A percentile compares a stretch with the other conserved stretches of the same genome.
Evolutionary conservation across 148 eudicot genomes (phyloP).

Genomic region (Rhododendron vialii): DNA sequence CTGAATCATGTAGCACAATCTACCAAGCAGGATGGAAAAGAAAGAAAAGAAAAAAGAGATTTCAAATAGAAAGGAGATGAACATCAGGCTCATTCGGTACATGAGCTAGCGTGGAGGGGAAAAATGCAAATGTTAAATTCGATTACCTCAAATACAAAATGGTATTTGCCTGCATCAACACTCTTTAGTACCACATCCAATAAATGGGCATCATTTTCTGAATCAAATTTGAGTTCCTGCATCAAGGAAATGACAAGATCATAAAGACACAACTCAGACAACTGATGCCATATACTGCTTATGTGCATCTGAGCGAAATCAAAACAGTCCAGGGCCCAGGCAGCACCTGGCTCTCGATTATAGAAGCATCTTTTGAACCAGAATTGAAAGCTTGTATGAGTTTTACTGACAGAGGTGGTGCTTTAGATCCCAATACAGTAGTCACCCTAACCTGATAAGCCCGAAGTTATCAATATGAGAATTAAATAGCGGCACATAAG

Average conservation of each 20-base stretch:
- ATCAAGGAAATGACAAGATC: constrained; percentile 12
- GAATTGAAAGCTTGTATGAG: constrained; percentile 58
- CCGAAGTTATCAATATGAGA: background rate
- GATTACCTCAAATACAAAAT: constrained; percentile 72
- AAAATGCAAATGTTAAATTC: too few species aligned
- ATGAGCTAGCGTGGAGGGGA: background rate
- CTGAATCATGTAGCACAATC: constrained; percentile 67
- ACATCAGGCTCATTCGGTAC: background rate
- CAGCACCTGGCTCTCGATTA: constrained; percentile 68
- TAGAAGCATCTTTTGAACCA: constrained; percentile 65
- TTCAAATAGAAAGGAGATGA: background rate
- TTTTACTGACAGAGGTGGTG: constrained; percentile 73
- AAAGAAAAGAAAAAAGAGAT: background rate
- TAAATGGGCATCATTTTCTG: constrained; percentile 48
- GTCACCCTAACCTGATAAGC: constrained; percentile 63
- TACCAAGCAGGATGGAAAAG: constrained; percentile 15
- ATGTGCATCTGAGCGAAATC: background rate
- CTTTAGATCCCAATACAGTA: constrained; percentile 72
- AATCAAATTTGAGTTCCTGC: constrained; percentile 78
- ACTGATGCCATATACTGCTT: background rate
- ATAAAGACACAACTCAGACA: background rate
- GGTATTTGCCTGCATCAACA: constrained; percentile 67
- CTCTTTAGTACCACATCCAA: constrained; percentile 63
- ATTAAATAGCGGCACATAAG: background rate
- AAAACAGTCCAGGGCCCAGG: constrained; percentile 1